phyloP scores from a whole-genome alignment of 192 early-diverging fungal species.

The Chytriomyces sp. region DNA sequence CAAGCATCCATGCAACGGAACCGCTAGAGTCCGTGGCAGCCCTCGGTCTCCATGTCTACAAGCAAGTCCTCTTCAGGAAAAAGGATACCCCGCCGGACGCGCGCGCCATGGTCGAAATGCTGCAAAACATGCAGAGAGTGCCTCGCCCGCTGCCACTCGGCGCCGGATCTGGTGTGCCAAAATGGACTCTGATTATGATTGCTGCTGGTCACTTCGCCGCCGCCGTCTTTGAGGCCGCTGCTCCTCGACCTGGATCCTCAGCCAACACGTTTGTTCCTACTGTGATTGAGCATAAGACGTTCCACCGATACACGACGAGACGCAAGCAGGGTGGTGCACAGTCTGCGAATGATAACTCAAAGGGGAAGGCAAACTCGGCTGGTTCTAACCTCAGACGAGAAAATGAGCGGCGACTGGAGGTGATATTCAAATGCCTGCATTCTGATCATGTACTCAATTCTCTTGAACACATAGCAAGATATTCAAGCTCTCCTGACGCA shows the following conservation, averaged over 20 bases:
- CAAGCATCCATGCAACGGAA: background rate
- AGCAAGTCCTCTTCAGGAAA: slow-evolving; percentile 32
- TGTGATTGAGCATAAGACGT: slow-evolving; percentile 83
- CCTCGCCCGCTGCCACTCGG: background rate
- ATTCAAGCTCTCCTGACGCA: slow-evolving; percentile 69
- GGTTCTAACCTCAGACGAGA: slow-evolving; percentile 87
- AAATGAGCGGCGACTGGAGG: slow-evolving; percentile 81
- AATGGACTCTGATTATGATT: slow-evolving; percentile 80
- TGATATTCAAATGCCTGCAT: slow-evolving; percentile 39
- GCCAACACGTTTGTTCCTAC: background rate
- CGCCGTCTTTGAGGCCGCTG: slow-evolving; percentile 73
- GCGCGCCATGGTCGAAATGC: background rate
- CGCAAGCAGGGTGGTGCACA: slow-evolving; percentile 96
- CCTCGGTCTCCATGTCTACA: slow-evolving; percentile 41
- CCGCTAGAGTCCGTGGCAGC: background rate
- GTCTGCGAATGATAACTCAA: slow-evolving; percentile 70
- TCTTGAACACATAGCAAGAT: slow-evolving; percentile 53
- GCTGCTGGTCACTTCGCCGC: slow-evolving; percentile 89
- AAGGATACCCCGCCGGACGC: background rate
- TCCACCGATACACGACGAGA: slow-evolving; percentile 95
- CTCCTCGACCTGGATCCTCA: slow-evolving; percentile 49
- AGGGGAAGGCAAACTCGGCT: slow-evolving; percentile 82
- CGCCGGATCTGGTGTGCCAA: slow-evolving; percentile 33
- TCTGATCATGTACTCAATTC: background rate
- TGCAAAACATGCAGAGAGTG: background rate